These are phyloP conservation scores for Aspergillus flavus DNA, from an alignment of 2,329 filamentous ascomycete species.

Conservation along the genomic window DNA sequence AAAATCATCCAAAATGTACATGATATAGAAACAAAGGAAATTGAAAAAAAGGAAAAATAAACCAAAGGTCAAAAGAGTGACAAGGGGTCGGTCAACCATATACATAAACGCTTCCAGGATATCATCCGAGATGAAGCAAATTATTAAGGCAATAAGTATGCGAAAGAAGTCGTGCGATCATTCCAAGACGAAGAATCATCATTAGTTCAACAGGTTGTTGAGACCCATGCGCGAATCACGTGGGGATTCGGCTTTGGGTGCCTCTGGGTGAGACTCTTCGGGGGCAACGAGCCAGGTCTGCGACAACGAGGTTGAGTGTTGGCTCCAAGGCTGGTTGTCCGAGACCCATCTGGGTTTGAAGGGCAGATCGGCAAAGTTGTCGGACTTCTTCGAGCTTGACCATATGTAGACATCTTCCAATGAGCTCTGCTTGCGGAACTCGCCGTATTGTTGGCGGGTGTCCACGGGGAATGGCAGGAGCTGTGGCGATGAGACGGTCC, in stretches of 20 bases:
- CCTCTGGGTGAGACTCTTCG: conserved; percentile 17
- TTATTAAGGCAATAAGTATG: conserved; percentile 17
- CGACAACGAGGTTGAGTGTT: conserved; percentile 28
- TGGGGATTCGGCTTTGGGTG: conserved; percentile 24
- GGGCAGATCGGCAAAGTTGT: conserved; percentile 29
- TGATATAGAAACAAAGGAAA: conserved; percentile 27
- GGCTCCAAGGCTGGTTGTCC: conserved; percentile 33
- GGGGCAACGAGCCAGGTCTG: conserved; percentile 26
- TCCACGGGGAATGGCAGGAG: conserved; percentile 45
- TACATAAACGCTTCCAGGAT: conserved; percentile 22
- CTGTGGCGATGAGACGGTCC: conserved; percentile 45
- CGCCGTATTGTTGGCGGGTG: conserved; percentile 44
- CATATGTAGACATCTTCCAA: conserved; percentile 29
- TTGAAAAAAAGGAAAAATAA: not conserved
- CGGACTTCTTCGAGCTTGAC: conserved; percentile 20
- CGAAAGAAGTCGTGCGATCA: conserved; percentile 27
- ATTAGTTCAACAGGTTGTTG: conserved; percentile 41
- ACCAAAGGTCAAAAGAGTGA: conserved; percentile 17
- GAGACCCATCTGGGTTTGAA: conserved; percentile 31
- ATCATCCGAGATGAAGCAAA: conserved; percentile 19
- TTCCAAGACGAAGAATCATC: conserved; percentile 19
- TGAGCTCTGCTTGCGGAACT: conserved; percentile 35
- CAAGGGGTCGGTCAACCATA: conserved; percentile 16
- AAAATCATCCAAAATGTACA: conserved; percentile 18
- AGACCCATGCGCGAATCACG: conserved; percentile 46